These are phyloP conservation scores for Brassica juncea DNA, from an alignment of 345 rosid genomes.

Conservation along the genomic window DNA sequence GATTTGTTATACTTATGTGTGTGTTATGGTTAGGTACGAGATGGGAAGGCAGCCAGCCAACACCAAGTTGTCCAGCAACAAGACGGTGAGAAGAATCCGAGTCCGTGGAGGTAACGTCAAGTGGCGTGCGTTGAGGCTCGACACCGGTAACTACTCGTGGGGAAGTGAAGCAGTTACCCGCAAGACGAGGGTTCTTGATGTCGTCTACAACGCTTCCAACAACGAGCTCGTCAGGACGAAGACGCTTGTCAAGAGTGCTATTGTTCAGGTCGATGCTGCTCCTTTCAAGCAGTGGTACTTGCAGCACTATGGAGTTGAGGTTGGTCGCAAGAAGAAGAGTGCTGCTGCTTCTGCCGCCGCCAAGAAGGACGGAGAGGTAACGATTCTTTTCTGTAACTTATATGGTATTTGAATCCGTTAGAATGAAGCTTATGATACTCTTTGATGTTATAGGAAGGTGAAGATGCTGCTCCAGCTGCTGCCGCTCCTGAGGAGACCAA, in stretches of 20 bases:
- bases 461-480: conserved; percentile 42
- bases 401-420: background rate
- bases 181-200: conserved; percentile 81
- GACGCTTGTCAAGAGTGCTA: conserved; percentile 74
- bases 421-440: background rate
- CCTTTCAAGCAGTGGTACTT: conserved; percentile 77
- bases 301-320: conserved; percentile 69
- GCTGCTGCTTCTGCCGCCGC: conserved; percentile 26
- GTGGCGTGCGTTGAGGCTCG: conserved; percentile 88
- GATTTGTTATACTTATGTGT: background rate
- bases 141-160: conserved; percentile 87
- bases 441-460: conserved; percentile 46
- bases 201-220: conserved; percentile 88
- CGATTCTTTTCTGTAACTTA: background rate
- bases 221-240: conserved; percentile 85
- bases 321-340: conserved; percentile 77
- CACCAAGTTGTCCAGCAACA: conserved; percentile 82
- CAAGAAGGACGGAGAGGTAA: conserved; percentile 68
- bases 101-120: conserved; percentile 87
- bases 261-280: conserved; percentile 72
- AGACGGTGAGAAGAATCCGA: conserved; percentile 78
- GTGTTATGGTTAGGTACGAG: conserved; percentile 58
- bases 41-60: conserved; percentile 86
- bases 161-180: conserved; percentile 88
- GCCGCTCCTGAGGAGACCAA: conserved; percentile 52